Evolutionary conservation across 139 green algal species (phyloP).

Genomic region (Coelastrella sp.): DNA sequence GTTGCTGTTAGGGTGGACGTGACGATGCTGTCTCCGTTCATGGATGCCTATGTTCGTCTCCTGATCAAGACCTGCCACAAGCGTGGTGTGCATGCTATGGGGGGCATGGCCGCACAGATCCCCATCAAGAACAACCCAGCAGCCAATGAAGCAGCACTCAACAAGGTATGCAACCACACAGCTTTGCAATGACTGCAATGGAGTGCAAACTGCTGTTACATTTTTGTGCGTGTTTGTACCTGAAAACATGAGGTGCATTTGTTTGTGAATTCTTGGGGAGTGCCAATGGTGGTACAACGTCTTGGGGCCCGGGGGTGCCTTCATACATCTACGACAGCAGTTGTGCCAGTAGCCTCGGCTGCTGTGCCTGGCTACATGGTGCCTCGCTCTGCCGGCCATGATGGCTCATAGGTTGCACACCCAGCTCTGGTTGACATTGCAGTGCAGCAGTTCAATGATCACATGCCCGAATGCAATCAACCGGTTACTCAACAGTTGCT

Average conservation of each 20-base stretch:
- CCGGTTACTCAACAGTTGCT: slow-evolving; percentile 22
- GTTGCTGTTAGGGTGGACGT: slow-evolving; percentile 57
- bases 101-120: slow-evolving; percentile 92
- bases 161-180: no score
- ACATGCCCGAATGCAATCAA: slow-evolving; percentile 75
- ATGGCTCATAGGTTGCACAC: slow-evolving; percentile 91
- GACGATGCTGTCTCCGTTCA: slow-evolving; percentile 87
- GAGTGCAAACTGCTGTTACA: no score
- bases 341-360: no score
- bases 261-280: no score
- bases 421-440: slow-evolving; percentile 82
- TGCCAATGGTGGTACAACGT: no score
- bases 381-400: slow-evolving; percentile 90
- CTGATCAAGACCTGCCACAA: slow-evolving; percentile 94
- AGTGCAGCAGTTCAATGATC: slow-evolving; percentile 73
- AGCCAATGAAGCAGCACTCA: slow-evolving; percentile 79
- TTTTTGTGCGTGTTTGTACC: no score
- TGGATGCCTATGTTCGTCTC: slow-evolving; percentile 88
- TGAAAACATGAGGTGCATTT: no score
- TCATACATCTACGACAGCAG: no score
- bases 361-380: no score
- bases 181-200: no score
- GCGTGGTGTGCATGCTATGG: slow-evolving; percentile 92
- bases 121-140: slow-evolving; percentile 90
- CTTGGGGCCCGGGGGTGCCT: no score